Evolutionary conservation across 2,329 filamentous ascomycete genomes (phyloP).

Genomic region (Cercospora canescens): DNA sequence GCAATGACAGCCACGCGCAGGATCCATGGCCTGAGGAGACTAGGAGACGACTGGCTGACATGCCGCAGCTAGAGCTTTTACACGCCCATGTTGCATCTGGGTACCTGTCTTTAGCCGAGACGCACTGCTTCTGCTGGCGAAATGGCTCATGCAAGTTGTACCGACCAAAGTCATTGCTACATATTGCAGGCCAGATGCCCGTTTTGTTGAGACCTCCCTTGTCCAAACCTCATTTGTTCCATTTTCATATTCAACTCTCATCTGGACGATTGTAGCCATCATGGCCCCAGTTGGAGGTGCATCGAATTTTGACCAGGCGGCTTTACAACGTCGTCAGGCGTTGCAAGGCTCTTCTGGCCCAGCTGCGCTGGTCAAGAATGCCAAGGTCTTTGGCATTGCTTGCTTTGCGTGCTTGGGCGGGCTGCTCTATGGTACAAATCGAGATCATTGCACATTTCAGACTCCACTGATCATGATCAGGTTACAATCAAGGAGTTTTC

Average conservation of each 20-base stretch:
- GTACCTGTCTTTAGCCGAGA: slow-evolving; percentile 7
- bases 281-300: slow-evolving; percentile 42
- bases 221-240: neutral
- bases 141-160: slow-evolving; percentile 4
- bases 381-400: slow-evolving; percentile 56
- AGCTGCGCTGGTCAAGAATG: slow-evolving; percentile 53
- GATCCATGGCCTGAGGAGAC: neutral
- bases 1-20: neutral
- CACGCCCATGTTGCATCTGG: neutral
- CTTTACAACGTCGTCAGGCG: slow-evolving; percentile 42
- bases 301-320: slow-evolving; percentile 42
- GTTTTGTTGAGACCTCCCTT: neutral
- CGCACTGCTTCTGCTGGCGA: neutral
- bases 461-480: slow-evolving; percentile 41
- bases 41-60: neutral
- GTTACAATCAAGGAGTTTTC: slow-evolving; percentile 76
- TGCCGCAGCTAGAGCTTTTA: neutral
- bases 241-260: neutral
- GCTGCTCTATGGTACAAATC: slow-evolving; percentile 54
- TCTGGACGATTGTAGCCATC: neutral
- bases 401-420: slow-evolving; percentile 56
- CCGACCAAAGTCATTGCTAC: neutral
- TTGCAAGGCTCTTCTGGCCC: slow-evolving; percentile 45
- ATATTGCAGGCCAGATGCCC: slow-evolving; percentile 5
- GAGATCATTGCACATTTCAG: neutral